Conservation (phyloP, 1,284 basidiomycete genomes). For the Tilletiaria anomala region DNA sequence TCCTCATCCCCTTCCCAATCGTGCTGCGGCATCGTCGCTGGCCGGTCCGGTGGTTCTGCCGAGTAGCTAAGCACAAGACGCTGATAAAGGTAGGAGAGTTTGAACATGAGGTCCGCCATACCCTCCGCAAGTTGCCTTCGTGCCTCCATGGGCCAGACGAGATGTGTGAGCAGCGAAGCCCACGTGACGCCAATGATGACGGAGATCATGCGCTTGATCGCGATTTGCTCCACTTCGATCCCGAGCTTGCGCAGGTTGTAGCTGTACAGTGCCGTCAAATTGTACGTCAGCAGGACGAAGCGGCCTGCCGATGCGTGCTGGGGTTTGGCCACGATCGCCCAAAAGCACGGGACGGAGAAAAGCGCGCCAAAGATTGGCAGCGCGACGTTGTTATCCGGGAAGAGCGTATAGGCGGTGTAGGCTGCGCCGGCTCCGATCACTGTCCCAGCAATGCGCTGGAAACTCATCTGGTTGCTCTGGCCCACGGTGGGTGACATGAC, state of each 20-base stretch:
- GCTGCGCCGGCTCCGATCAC: constrained; percentile 60
- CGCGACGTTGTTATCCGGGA: constrained; percentile 35
- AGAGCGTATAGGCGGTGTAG: constrained; percentile 51
- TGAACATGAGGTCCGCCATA: constrained; percentile 55
- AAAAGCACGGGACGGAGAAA: constrained; percentile 87
- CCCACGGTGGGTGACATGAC: constrained; percentile 39
- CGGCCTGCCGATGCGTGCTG: constrained; percentile 26
- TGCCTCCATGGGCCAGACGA: constrained; percentile 91
- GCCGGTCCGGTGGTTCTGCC: constrained; percentile 8
- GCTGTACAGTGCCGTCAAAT: constrained; percentile 58
- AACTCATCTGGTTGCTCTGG: constrained; percentile 33
- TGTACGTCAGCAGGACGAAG: constrained; percentile 50
- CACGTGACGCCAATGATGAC: constrained; percentile 79
- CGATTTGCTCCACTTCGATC: constrained; percentile 57
- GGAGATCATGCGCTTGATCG: constrained; percentile 58
- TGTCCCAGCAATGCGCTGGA: constrained; percentile 26
- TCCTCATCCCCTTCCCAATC: too few species aligned
- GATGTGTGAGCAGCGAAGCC: constrained; percentile 70
- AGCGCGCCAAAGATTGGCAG: constrained; percentile 69
- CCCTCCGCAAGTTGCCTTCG: constrained; percentile 67
- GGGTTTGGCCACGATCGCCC: constrained; percentile 60
- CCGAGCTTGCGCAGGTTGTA: constrained; percentile 67
- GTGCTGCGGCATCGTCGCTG: constrained; percentile 1
- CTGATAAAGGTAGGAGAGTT: constrained; percentile 31
- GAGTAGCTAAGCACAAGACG: constrained; percentile 27